Percentiles rank a stretch among this genome's conserved stretches.
Evolutionary conservation across 352 stramenopile species (phyloP).

Genomic region (Pythium oligandrum): DNA sequence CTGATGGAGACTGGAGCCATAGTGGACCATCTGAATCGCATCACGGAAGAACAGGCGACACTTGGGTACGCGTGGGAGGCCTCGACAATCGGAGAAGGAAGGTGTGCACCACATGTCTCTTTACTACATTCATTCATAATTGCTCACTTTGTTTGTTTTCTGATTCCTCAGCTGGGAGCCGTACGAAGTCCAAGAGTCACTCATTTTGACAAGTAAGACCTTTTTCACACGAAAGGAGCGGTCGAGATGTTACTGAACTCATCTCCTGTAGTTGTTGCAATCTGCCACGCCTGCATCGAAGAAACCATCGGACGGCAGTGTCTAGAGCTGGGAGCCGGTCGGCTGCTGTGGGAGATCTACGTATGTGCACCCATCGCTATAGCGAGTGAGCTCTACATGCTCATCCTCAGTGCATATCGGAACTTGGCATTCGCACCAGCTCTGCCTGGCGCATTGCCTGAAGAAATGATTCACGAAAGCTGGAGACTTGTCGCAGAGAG

Average conservation of each 20-base stretch:
- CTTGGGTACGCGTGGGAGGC: constrained; percentile 29
- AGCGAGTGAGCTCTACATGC: constrained; percentile 7
- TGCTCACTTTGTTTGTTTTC: neutral
- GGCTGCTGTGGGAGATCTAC: constrained; percentile 28
- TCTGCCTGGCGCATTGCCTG: constrained; percentile 4
- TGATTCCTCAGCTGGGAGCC: constrained; percentile 29
- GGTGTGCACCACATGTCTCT: constrained; percentile 6
- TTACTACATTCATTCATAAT: too few species aligned
- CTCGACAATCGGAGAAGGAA: constrained; percentile 29
- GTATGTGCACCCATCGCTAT: constrained; percentile 19
- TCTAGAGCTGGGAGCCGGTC: constrained; percentile 24
- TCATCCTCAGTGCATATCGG: constrained; percentile 38
- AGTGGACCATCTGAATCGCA: constrained; percentile 57
- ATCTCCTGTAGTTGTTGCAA: constrained; percentile 29
- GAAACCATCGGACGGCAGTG: constrained; percentile 36
- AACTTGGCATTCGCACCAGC: constrained; percentile 40
- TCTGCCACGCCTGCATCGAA: constrained; percentile 62
- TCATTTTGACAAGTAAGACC: constrained; percentile 42
- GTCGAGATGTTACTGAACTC: too few species aligned
- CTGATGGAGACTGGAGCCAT: neutral
- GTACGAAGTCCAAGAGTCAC: constrained; percentile 46
- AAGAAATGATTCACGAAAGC: constrained; percentile 13
- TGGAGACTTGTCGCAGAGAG: constrained; percentile 8
- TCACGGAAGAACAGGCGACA: constrained; percentile 54
- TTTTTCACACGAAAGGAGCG: too few species aligned